Conservation (phyloP, 139 green algal species). For the Chlamydomonas sphaeroides region DNA sequence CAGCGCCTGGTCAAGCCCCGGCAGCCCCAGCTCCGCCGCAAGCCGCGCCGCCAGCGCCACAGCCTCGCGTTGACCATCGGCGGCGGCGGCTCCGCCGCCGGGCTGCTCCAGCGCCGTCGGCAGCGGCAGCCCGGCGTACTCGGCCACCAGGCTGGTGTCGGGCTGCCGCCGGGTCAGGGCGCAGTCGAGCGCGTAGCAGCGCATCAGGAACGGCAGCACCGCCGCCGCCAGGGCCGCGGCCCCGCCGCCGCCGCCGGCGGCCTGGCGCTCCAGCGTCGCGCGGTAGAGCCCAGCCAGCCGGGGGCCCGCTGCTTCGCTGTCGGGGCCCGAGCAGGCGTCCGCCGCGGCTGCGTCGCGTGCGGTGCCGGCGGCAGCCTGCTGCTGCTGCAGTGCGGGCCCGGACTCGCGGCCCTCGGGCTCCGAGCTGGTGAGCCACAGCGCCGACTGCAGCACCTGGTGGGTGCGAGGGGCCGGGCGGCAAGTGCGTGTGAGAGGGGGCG, state of each 20-base stretch:
- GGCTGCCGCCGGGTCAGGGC: neutral
- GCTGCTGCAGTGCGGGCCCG: too few species aligned
- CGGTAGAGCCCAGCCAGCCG: neutral
- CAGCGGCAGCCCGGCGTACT: slow-evolving; percentile 15
- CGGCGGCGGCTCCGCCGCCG: neutral
- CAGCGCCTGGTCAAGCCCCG: neutral
- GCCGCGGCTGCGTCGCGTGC: too few species aligned
- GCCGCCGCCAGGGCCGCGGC: neutral
- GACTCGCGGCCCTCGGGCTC: too few species aligned
- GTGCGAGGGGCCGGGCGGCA: too few species aligned
- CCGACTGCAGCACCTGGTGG: too few species aligned
- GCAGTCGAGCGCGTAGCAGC: slow-evolving; percentile 37
- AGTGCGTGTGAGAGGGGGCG: too few species aligned
- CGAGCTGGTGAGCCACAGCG: too few species aligned
- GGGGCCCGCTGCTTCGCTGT: too few species aligned
- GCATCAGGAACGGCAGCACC: slow-evolving; percentile 46
- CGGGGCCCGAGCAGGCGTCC: too few species aligned
- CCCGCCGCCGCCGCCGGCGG: neutral
- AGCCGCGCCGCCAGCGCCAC: slow-evolving; percentile 6
- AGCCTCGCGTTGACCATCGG: neutral
- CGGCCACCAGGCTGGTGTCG: neutral
- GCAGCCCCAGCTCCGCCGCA: neutral
- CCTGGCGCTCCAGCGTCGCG: neutral
- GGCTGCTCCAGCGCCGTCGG: neutral
- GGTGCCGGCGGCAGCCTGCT: too few species aligned